Evolutionary conservation across 1,284 basidiomycete species (phyloP), one percentile per base, ranked within the genome.

Genomic region (Cryptococcus neoformans): DNA sequence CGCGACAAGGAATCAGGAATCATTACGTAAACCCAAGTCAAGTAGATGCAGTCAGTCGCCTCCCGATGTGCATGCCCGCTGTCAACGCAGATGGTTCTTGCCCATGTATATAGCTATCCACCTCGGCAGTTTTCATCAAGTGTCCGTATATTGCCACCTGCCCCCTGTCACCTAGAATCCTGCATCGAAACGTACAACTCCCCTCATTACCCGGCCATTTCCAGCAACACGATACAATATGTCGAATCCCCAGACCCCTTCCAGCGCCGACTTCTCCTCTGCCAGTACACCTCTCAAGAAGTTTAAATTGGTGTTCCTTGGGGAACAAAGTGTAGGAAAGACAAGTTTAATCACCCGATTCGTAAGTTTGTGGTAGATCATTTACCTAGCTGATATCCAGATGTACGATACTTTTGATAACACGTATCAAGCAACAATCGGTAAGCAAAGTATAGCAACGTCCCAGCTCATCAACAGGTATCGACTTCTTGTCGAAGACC

Each of bases 391-490:
- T 49, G 49, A 45, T 48, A 46, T 21, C 8, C 69, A 93, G 92
- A 98, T 98, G 95, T 99, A 99, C 78, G 96, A 99, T 80, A 98
- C 96, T 0, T 99, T 99, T 77, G 96, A 99, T 82, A 97, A 96
- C 79, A 99, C 95, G 48, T 99, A 99, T 78, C 96, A 99, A 79
- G 96, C 96, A 11, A 99, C 96, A 11, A 99, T 99, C 74, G 96
- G 74, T 74, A 51, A 34, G 51, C 37, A 21, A 21, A 21, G 21
- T 21, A 21, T 21, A 21, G 21, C 21, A 21, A 21, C 21, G 21
- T 21, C 21, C 21, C 21, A 21, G 21, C 21, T 21, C 21, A 21
- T 28, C 17, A 16, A 41, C 40, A 76, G 75, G 96, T 62, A 99
- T 98, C 78, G 96, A 99, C 81, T 99, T 99, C 77, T 81, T 99